Percentiles rank a stretch among this genome's conserved stretches.
Conservation (phyloP, 2,329 filamentous ascomycete species). For the Venturia aucupariae region DNA sequence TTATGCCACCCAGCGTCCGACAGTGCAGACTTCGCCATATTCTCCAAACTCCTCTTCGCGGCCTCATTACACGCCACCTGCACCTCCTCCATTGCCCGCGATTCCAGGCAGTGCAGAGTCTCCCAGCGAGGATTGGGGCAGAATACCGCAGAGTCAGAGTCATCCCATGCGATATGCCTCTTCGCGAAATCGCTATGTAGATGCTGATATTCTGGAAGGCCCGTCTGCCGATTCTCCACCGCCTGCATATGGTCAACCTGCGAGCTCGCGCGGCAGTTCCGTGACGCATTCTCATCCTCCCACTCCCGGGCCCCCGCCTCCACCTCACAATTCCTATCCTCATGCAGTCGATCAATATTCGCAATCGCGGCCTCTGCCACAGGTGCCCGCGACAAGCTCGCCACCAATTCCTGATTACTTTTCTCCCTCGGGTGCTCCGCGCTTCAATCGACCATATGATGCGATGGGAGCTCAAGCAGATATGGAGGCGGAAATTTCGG, state of each 20-base stretch:
- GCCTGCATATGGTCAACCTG: constrained; percentile 18
- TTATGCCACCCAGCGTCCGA: constrained; percentile 14
- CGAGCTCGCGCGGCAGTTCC: constrained; percentile 16
- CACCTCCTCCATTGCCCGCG: constrained; percentile 28
- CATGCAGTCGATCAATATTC: constrained; percentile 47
- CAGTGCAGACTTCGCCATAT: constrained; percentile 15
- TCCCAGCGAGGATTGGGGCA: constrained; percentile 27
- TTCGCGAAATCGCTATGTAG: constrained; percentile 10
- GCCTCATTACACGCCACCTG: constrained; percentile 27
- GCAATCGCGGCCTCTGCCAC: constrained; percentile 49
- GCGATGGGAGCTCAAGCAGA: constrained; percentile 41
- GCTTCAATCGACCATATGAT: constrained; percentile 19
- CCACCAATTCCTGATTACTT: constrained; percentile 33
- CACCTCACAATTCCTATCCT: constrained; percentile 38
- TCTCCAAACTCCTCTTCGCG: constrained; percentile 15
- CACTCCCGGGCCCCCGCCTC: constrained; percentile 43
- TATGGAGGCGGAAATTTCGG: constrained; percentile 48
- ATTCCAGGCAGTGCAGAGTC: constrained; percentile 26
- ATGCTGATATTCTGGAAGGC: constrained; percentile 4
- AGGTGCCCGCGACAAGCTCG: constrained; percentile 37
- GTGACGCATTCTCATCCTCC: constrained; percentile 31
- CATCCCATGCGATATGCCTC: constrained; percentile 8
- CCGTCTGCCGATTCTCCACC: constrained; percentile 20
- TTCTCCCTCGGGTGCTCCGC: constrained; percentile 23
- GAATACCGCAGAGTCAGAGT: constrained; percentile 17